These are phyloP conservation scores for Penicillium italicum DNA, from an alignment of 2,329 filamentous ascomycete genomes.

Conservation along the genomic window DNA sequence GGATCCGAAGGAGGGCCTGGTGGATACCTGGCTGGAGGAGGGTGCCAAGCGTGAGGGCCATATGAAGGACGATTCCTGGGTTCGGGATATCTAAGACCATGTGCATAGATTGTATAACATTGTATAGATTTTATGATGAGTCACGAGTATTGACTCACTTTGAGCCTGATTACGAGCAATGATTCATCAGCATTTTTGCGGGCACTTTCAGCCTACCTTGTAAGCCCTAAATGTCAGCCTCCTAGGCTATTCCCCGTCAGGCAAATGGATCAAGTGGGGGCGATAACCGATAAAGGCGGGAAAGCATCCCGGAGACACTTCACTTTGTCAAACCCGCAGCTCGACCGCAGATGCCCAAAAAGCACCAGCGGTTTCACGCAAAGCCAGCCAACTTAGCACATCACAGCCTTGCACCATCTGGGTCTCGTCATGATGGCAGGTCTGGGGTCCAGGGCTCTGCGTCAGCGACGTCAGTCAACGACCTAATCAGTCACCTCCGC, in stretches of 20 bases:
- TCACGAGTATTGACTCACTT: not conserved
- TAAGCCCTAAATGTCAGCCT: not conserved
- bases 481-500: conserved; percentile 47
- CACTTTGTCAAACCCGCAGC: conserved; percentile 6
- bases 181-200: not conserved
- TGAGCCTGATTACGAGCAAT: not conserved
- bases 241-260: not conserved
- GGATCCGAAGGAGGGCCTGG: conserved; percentile 70
- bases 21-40: conserved; percentile 72
- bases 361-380: conserved; percentile 39
- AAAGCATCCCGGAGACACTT: not conserved
- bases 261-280: not conserved
- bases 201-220: not conserved
- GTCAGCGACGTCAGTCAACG: conserved; percentile 42
- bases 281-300: conserved; percentile 10
- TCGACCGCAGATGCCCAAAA: conserved; percentile 45
- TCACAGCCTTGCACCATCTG: conserved; percentile 35
- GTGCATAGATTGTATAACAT: conserved; percentile 19
- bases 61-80: conserved; percentile 60
- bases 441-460: conserved; percentile 18
- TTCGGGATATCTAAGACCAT: conserved; percentile 51
- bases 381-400: conserved; percentile 44
- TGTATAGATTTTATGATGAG: conserved; percentile 9
- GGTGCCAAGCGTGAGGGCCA: conserved; percentile 53
- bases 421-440: conserved; percentile 28